Base-by-base conservation (phyloP, 768 basidiomycete species). In the Symmetrospora coprosmae region DNA sequence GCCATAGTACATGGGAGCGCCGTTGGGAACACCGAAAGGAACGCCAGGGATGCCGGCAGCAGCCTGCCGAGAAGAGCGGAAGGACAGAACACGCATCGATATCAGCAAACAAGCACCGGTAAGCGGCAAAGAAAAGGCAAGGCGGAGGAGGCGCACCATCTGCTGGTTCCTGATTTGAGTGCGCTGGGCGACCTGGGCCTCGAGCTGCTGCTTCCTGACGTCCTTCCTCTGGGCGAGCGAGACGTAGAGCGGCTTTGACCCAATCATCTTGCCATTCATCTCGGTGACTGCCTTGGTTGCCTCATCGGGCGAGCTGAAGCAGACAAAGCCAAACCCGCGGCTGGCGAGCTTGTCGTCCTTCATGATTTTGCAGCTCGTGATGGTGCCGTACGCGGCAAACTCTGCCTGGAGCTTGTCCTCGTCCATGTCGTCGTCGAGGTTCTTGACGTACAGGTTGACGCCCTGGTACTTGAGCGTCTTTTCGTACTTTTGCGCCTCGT, bases 291-390 rank as follows among this genome's bases (percentile, higher is more conserved):
- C 94, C 78, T 97, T 97, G 71, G 89, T 96, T 23, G 94, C 91
- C 76, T 99, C 94, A 66, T 99, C 94, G 47, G 94, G 90, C 52
- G 89, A 85, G 34, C 89, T 88, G 79, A 89, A 99, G 76, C 94
- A 99, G 68, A 99, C 94, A 72, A 99, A 99, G 66, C 94, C 94
- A 71, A 99, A 99, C 67, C 92, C 90, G 73, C 90, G 90, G 9
- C 90, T 94, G 51, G 78, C 82, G 62, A 80, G 80, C 75, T 87
- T 92, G 61, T 97, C 94, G 74, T 96, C 92, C 66, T 86, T 83
- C 94, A 99, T 99, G 72, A 99, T 86, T 78, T 94, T 96, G 80
- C 86, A 91, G 72, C 88, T 92, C 66, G 92, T 99, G 76, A 99
- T 90, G 65, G 86, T 81, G 51, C 94, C 94, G 73, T 87, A 97